phyloP scores from a whole-genome alignment of 208 protist genomes.

The Sergeia podlipaevii region DNA sequence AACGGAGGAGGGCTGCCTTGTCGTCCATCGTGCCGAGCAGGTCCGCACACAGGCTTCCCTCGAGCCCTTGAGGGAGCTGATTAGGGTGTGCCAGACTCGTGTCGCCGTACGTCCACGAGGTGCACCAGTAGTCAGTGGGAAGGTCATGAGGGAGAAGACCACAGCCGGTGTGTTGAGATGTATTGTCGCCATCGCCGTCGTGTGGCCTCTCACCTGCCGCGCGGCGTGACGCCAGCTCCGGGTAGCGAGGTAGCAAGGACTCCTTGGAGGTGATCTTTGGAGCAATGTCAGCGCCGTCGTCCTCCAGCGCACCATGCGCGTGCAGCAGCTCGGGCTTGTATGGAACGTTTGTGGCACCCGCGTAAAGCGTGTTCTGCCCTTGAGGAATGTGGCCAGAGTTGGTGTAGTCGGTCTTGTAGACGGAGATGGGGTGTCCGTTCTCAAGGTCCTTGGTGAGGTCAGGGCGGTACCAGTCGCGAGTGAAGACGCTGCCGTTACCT shows the following conservation, averaged over 20 bases:
- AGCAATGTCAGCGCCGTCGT: slow-evolving; percentile 44
- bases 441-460: slow-evolving; percentile 35
- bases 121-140: slow-evolving; percentile 50
- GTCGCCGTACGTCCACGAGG: slow-evolving; percentile 75
- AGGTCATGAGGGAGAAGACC: slow-evolving; percentile 19
- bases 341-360: slow-evolving; percentile 29
- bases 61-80: slow-evolving; percentile 63
- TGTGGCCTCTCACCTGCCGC: background rate
- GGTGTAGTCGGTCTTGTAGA: slow-evolving; percentile 60
- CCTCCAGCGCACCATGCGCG: slow-evolving; percentile 22
- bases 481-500: slow-evolving; percentile 24
- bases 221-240: slow-evolving; percentile 1
- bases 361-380: slow-evolving; percentile 32
- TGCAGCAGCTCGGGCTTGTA: slow-evolving; percentile 65
- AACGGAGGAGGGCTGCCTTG: slow-evolving; percentile 51
- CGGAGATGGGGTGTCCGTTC: slow-evolving; percentile 46
- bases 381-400: slow-evolving; percentile 15
- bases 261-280: slow-evolving; percentile 71
- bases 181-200: too few species aligned
- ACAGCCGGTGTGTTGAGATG: too few species aligned
- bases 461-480: slow-evolving; percentile 25
- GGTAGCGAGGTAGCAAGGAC: slow-evolving; percentile 36
- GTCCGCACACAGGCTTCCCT: slow-evolving; percentile 36
- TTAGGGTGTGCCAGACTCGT: slow-evolving; percentile 52
- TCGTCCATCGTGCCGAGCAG: slow-evolving; percentile 44